Evolutionary conservation across 306 rosid genomes (phyloP).

Genomic region (Casuarina glauca): DNA sequence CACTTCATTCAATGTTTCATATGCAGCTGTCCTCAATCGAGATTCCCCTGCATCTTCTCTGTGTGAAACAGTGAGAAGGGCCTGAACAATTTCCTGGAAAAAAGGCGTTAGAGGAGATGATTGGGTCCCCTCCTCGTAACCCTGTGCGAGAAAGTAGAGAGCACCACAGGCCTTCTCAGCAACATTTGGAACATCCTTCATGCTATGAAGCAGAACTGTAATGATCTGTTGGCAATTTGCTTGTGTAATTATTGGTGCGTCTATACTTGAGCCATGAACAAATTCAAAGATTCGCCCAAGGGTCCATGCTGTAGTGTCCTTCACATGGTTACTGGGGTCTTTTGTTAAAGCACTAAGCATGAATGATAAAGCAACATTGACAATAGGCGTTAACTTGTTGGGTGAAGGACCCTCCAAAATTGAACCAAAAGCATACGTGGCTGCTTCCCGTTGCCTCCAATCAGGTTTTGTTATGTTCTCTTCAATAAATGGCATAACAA

Average conservation of each 20-base stretch:
- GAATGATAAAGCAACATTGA: constrained; percentile 66
- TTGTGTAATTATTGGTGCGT: constrained; percentile 72
- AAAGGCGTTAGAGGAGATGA: constrained; percentile 76
- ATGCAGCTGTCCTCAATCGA: constrained; percentile 75
- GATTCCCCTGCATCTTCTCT: constrained; percentile 89
- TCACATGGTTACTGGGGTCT: constrained; percentile 84
- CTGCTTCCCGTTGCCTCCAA: constrained; percentile 96
- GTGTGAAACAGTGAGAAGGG: constrained; percentile 76
- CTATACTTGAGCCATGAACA: constrained; percentile 72
- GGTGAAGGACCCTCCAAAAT: constrained; percentile 92
- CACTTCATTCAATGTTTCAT: constrained; percentile 83
- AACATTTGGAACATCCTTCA: constrained; percentile 90
- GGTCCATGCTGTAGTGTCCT: constrained; percentile 97
- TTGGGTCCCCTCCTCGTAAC: constrained; percentile 71
- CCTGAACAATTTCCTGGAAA: constrained; percentile 75
- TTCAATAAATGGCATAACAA: constrained; percentile 86
- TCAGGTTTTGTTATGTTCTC: constrained; percentile 83
- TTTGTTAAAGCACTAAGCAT: constrained; percentile 77
- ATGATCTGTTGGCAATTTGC: constrained; percentile 78
- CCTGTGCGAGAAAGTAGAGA: constrained; percentile 85
- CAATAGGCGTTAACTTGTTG: constrained; percentile 66
- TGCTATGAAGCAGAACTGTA: constrained; percentile 86
- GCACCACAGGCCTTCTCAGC: constrained; percentile 98
- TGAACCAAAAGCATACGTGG: constrained; percentile 93
- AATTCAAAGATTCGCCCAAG: constrained; percentile 91